These are phyloP conservation scores for Graphiopsis chlorocephala DNA, from an alignment of 2,329 filamentous ascomycete species.

Conservation along the genomic window DNA sequence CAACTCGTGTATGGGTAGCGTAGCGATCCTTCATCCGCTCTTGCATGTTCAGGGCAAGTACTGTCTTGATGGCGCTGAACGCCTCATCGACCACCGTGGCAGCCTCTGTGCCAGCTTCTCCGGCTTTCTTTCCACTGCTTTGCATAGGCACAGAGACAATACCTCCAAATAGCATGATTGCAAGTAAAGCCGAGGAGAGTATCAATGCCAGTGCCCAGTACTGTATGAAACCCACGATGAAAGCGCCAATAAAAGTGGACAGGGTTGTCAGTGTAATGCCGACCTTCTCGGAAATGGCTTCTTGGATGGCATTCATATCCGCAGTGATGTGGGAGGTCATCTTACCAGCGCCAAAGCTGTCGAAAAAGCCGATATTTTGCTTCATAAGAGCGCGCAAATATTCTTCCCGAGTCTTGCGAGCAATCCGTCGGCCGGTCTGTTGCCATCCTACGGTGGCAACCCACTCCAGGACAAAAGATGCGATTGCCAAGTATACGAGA, in stretches of 20 bases:
- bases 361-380: slow-evolving; percentile 53
- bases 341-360: slow-evolving; percentile 52
- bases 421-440: slow-evolving; percentile 49
- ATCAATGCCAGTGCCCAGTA: slow-evolving; percentile 84
- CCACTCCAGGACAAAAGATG: slow-evolving; percentile 41
- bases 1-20: slow-evolving; percentile 66
- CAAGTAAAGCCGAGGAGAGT: slow-evolving; percentile 71
- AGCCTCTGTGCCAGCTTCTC: slow-evolving; percentile 74
- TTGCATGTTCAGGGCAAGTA: slow-evolving; percentile 85
- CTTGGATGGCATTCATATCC: slow-evolving; percentile 45
- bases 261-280: slow-evolving; percentile 47
- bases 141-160: slow-evolving; percentile 70
- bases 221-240: slow-evolving; percentile 48
- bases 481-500: slow-evolving; percentile 45
- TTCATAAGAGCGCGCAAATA: slow-evolving; percentile 49
- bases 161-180: slow-evolving; percentile 71
- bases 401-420: slow-evolving; percentile 45
- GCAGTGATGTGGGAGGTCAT: slow-evolving; percentile 48
- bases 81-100: slow-evolving; percentile 89
- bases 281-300: slow-evolving; percentile 47
- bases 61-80: slow-evolving; percentile 83
- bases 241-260: slow-evolving; percentile 46
- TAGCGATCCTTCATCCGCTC: slow-evolving; percentile 81
- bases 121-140: slow-evolving; percentile 70
- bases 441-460: slow-evolving; percentile 51